Evolutionary conservation across 768 basidiomycete genomes (phyloP).

Genomic region (Auriculariales sp.): DNA sequence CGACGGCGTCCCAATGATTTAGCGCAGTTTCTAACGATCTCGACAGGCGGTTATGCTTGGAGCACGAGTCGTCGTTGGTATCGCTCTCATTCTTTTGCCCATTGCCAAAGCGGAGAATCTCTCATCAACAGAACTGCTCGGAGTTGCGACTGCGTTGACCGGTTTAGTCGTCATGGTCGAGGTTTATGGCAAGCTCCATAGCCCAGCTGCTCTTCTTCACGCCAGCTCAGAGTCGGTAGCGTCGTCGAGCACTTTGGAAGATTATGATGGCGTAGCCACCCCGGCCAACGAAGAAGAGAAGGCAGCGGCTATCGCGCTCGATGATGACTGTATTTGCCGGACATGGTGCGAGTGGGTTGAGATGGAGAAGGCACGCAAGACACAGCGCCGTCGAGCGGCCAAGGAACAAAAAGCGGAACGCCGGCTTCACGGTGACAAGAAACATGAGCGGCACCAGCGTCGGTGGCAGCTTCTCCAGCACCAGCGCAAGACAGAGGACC

Average conservation of each 20-base stretch:
- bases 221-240: neutral
- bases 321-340: too few species aligned
- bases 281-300: neutral
- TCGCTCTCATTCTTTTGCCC: neutral
- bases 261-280: neutral
- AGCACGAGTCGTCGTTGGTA: neutral
- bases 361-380: neutral
- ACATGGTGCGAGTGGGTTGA: neutral
- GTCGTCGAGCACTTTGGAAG: neutral
- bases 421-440: neutral
- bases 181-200: neutral
- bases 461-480: neutral
- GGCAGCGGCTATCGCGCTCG: neutral
- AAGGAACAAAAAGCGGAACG: neutral
- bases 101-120: neutral
- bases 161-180: neutral
- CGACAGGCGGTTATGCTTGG: neutral
- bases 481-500: neutral
- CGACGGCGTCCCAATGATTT: neutral
- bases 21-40: neutral
- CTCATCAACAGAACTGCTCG: neutral
- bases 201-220: neutral
- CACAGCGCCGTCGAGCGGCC: too few species aligned
- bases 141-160: neutral
- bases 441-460: neutral